These are phyloP conservation scores for Wickerhamiella hasegawae DNA, from an alignment of 805 yeast species.

Conservation along the genomic window DNA sequence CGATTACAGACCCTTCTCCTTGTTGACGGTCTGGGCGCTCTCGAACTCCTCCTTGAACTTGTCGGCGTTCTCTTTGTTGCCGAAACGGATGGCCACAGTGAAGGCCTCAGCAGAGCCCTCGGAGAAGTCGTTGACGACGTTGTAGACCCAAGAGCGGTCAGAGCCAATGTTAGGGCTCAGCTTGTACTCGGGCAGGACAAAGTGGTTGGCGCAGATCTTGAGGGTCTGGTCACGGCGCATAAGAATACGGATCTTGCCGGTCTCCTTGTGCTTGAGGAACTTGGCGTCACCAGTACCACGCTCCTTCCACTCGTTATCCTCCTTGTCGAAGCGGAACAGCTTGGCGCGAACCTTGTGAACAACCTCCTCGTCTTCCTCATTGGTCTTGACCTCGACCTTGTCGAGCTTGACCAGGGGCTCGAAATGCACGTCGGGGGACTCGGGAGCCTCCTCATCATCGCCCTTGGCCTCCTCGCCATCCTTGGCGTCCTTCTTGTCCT, in stretches of 20 bases:
- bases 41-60: conserved; percentile 86
- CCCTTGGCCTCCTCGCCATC: conserved; percentile 18
- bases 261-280: conserved; percentile 74
- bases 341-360: conserved; percentile 82
- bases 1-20: conserved; percentile 20
- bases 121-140: conserved; percentile 82
- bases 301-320: conserved; percentile 85
- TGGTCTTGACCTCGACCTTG: conserved; percentile 90
- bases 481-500: conserved; percentile 27
- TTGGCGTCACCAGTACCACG: conserved; percentile 98
- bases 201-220: conserved; percentile 96
- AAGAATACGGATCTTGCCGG: conserved; percentile 72
- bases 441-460: conserved; percentile 43
- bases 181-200: conserved; percentile 53
- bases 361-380: conserved; percentile 80
- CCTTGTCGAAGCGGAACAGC: conserved; percentile 60
- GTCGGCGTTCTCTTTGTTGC: conserved; percentile 55
- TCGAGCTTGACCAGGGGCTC: conserved; percentile 93
- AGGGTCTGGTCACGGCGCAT: conserved; percentile 99
- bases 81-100: conserved; percentile 90
- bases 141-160: conserved; percentile 97
- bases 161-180: conserved; percentile 90
- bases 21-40: conserved; percentile 59
- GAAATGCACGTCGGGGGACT: conserved; percentile 76
- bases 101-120: conserved; percentile 95